Base-by-base conservation (phyloP, 2,329 filamentous ascomycete genomes). In the Fusarium sarcochroum region DNA sequence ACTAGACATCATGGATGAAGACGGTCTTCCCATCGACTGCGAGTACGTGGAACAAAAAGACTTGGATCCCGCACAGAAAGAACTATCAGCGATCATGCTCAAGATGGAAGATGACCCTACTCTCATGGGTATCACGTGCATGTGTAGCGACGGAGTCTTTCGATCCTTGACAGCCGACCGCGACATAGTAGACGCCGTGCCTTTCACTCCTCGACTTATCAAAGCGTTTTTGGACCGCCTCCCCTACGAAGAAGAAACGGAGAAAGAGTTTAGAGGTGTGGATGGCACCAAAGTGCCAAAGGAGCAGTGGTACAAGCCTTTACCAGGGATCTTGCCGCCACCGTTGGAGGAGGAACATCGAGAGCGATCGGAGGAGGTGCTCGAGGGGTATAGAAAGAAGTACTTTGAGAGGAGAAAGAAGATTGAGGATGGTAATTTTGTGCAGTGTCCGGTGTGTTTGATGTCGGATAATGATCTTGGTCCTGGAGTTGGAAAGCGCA, bases 231-330 rank as follows among this genome's bases (percentile, higher is more conserved):
- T 72, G 3, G 69, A 72, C 46, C 59, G 58, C 3, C 17, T 58
- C 2, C 62, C 62, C 2, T 69, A 57, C 20, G 45, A 50, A 6
- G 42, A 44, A n/a, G 48, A 68, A 37, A 2, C 18, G 9, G 59
- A 60, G 18, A 40, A 44, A 15, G 18, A 6, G 2, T 69, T 56
- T 8, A 53, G 62, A 7, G 70, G 65, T 4, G 48, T 69, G 15
- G 65, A 73, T 30, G 73, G 53, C 76, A 77, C 79, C 75, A 81
- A 80, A 11, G 75, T 30, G 1, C 58, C 58, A 5, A 50, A 57
- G 20, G 50, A 51, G 2, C 27, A 57, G 21, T 63, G 58, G 58
- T 47, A 46, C 3, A 42, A 57, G 20, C 60, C 58, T 9, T 15
- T 17, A 4, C 27, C 45, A 1, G 60, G 40, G 10, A 50, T 37